Evolutionary conservation across 768 basidiomycete species (phyloP).

Genomic region (Macrocybe gigantea): DNA sequence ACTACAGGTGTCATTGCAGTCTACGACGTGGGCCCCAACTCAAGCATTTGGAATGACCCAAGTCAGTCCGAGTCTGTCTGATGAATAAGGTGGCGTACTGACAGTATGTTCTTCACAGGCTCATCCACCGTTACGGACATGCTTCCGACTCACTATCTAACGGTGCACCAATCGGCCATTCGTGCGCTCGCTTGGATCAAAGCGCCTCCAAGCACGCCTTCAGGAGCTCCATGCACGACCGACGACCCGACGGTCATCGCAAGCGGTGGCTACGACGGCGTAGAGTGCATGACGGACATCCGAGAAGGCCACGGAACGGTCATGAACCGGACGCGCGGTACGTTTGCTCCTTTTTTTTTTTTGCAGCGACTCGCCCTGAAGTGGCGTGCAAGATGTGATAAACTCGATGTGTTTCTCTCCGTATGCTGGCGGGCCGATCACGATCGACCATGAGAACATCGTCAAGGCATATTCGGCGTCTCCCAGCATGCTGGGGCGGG

Average conservation of each 20-base stretch:
- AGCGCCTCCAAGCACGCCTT: conserved; percentile 47
- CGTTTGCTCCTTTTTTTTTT: background rate
- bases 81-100: background rate
- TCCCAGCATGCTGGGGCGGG: conserved; percentile 68
- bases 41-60: conserved; percentile 18
- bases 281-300: conserved; percentile 71
- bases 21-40: conserved; percentile 47
- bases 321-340: conserved; percentile 77
- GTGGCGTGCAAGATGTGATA: conserved; percentile 52
- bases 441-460: conserved; percentile 79
- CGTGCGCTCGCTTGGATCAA: conserved; percentile 73
- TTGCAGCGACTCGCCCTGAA: background rate
- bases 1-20: conserved; percentile 47
- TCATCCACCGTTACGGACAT: conserved; percentile 29
- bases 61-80: conserved; percentile 19
- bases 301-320: conserved; percentile 61
- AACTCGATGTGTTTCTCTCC: conserved; percentile 62
- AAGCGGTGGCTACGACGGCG: conserved; percentile 79
- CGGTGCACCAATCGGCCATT: conserved; percentile 75
- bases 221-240: conserved; percentile 38
- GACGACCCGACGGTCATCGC: conserved; percentile 69
- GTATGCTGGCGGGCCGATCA: conserved; percentile 63
- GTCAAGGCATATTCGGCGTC: conserved; percentile 72
- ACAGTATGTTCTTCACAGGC: conserved; percentile 10
- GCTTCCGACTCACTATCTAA: conserved; percentile 68